Evolutionary conservation across 1,284 basidiomycete species (phyloP), one percentile per base, ranked within the genome.

Genomic region (Xanthoconium separans): DNA sequence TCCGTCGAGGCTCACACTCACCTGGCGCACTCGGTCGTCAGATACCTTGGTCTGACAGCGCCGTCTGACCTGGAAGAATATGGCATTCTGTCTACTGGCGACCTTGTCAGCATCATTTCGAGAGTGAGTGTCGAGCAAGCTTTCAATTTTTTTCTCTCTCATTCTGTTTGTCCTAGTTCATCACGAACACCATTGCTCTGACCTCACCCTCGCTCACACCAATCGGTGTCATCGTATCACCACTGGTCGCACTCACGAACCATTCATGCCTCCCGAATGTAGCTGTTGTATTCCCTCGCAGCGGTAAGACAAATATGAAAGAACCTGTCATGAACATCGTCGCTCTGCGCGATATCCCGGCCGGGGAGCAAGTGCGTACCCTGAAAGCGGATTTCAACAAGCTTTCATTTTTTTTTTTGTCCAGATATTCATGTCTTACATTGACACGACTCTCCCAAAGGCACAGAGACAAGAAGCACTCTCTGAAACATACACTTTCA

Each of bases 211-310:
- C 87, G 4, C 74, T 96, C 10, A 79, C 82, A 1, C 87, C 92
- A 0, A 77, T 98, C 42, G 95, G 95, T 15, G 84, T 88, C 2
- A 83, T 86, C 30, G 78, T 95, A 27, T 89, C 91, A 0, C 93
- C 94, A 0, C 62, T 83, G 0, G 75, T 87, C 11, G 93, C 95
- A 0, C 77, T 98, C 31, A 80, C 91, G 60, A 98, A 98, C 64
- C 95, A 98, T 66, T 91, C 93, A 0, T 98, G 95, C 65, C 79
- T 83, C 22, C 95, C 95, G 0, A 96, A 97, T 61, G 92, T 89
- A 0, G 91, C 89, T 27, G 81, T 95, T 29, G 92, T 98, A 1
- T 98, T 95, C 67, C 94, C 95, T 37, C 75, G 80, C 15, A 57
- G 73, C 27, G 63, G 77, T 60, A 65, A 36, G 57, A 65, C 36